These are phyloP conservation scores for Serendipita sp. DNA, from an alignment of 768 basidiomycete species.

Conservation along the genomic window DNA sequence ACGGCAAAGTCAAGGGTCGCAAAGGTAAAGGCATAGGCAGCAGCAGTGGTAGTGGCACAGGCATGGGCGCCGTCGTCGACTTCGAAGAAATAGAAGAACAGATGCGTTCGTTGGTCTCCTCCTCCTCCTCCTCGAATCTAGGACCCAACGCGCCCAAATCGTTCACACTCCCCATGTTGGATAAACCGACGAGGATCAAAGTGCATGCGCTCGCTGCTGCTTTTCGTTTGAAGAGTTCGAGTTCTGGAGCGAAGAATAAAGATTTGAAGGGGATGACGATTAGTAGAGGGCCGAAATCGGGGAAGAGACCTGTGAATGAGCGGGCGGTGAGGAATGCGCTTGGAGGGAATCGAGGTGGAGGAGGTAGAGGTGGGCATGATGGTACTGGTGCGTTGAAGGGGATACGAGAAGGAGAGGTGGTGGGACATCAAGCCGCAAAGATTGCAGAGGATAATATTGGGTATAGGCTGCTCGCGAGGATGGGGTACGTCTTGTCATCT, in stretches of 20 bases:
- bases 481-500: slow-evolving; percentile 40
- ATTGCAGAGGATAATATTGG: slow-evolving; percentile 69
- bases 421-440: slow-evolving; percentile 46
- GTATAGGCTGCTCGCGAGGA: slow-evolving; percentile 68
- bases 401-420: slow-evolving; percentile 5
- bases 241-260: not conserved
- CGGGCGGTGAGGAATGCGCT: not conserved
- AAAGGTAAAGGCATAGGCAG: too few relatives aligned
- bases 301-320: not conserved
- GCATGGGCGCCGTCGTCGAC: slow-evolving; percentile 16
- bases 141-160: not conserved
- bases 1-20: slow-evolving; percentile 4
- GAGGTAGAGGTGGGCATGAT: not conserved
- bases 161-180: not conserved
- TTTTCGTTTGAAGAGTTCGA: not conserved
- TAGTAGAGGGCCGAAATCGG: not conserved
- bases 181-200: not conserved
- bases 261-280: not conserved
- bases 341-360: not conserved
- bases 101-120: not conserved
- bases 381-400: not conserved
- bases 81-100: slow-evolving; percentile 4
- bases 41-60: slow-evolving; percentile 17
- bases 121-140: too few relatives aligned
- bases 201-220: not conserved